Evolutionary conservation across 352 stramenopile species (phyloP), one percentile per base, ranked within the genome.

Genomic region (Pythium vanterpoolii): DNA sequence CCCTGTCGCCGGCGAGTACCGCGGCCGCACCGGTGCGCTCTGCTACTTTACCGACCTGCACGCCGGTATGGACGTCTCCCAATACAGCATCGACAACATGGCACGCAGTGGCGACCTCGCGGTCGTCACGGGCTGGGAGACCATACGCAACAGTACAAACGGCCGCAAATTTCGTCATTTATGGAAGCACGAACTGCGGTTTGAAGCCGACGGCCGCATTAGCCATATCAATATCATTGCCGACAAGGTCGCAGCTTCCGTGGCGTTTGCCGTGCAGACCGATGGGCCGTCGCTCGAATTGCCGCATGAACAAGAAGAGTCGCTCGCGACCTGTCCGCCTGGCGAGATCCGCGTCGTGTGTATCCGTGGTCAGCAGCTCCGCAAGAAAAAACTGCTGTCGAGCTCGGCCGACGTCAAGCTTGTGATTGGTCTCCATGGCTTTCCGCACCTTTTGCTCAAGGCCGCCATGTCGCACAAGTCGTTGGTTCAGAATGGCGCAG

Each of bases 151-250:
- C 72, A 64, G 64, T 14, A 42, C 66, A 34, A 94, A 86, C 65
- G 73, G 83, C 38, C 73, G 79, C 31, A 79, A 84, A 44, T 94
- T 92, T 67, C 76, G 83, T 18, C 85, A 94, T 51, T 68, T 90
- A 59, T 94, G 83, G 83, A 89, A 86, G 59, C 85, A 94, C 60
- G 83, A 90, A 56, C 67, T 94, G 27, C 82, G 83, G 5, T 93
- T 94, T 49, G 80, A 87, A 56, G 74, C 75, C 21, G 83, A 93
- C 56, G 85, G 85, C 10, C 79, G 83, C 27, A 84, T 94, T 50
- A 90, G 79, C 44, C 79, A 93, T 58, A 86, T 94, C 65, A 89
- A 93, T 62, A 87, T 94, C 69, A 72, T 93, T 18, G 85, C 74
- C n/a, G 85, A 94, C 64, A 87, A 91, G 56, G 87, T 79, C 9